A percentile compares a stretch with the other conserved stretches of the same genome.
Evolutionary conservation across 495 filamentous ascomycete genomes (phyloP).

Genomic region (Halenospora varia): DNA sequence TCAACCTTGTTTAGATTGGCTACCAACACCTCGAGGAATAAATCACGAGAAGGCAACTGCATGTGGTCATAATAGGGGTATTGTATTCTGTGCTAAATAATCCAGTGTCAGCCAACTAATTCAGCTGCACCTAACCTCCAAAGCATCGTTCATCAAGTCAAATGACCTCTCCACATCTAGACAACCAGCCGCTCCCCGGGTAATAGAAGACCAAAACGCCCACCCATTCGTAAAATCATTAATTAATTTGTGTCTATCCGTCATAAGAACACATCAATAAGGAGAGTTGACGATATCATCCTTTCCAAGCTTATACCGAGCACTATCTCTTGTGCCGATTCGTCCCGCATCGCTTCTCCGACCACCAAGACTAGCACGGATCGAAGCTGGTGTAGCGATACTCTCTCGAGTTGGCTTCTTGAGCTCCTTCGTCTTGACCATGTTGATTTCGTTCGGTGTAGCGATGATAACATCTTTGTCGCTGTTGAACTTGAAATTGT

Average conservation of each 20-base stretch:
- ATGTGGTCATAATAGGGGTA: too few relatives aligned
- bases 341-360: slow-evolving; percentile 43
- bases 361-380: slow-evolving; percentile 29
- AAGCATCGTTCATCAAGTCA: not conserved
- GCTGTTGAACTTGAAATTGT: slow-evolving; percentile 95
- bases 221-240: not conserved
- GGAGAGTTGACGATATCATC: slow-evolving; percentile 84
- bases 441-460: slow-evolving; percentile 94
- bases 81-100: not conserved
- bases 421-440: slow-evolving; percentile 84
- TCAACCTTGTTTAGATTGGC: too few relatives aligned
- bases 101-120: not conserved
- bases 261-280: slow-evolving; percentile 44
- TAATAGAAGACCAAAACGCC: not conserved
- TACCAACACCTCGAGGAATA: too few relatives aligned
- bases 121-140: not conserved
- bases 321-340: slow-evolving; percentile 47
- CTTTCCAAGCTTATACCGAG: slow-evolving; percentile 56
- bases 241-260: not conserved
- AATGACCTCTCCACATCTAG: not conserved
- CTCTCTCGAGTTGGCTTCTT: slow-evolving; percentile 90
- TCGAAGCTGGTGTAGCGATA: slow-evolving; percentile 55
- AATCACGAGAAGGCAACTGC: too few relatives aligned
- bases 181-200: not conserved
- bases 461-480: slow-evolving; percentile 99